phyloP scores from a whole-genome alignment of 1,139 yeast species.

The Hemisphaericaspora subhashii region DNA sequence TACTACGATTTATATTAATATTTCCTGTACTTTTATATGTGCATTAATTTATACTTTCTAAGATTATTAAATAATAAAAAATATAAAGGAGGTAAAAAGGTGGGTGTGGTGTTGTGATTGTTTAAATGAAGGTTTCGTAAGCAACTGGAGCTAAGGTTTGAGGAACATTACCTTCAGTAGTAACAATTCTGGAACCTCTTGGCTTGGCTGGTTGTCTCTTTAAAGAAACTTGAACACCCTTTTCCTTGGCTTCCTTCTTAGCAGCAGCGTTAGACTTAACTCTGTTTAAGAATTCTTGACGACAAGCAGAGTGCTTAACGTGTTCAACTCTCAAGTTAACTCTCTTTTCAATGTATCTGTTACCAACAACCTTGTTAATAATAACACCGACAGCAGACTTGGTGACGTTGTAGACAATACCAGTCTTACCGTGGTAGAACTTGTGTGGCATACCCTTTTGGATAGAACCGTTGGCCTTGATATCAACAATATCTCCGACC shows the following conservation, averaged over 20 bases:
- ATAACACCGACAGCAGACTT: conserved; percentile 98
- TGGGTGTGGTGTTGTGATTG: conserved; percentile 5
- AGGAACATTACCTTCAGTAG: conserved; percentile 79
- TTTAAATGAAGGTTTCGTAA: conserved; percentile 96
- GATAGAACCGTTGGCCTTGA: conserved; percentile 98
- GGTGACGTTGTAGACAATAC: conserved; percentile 98
- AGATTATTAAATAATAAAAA: conserved; percentile 7
- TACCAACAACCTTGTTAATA: conserved; percentile 96
- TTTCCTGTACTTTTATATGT: conserved; percentile 10
- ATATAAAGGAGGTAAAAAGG: conserved; percentile 10
- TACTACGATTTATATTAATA: background rate
- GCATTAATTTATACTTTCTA: conserved; percentile 15
- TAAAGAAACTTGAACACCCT: conserved; percentile 87
- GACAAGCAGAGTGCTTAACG: conserved; percentile 99
- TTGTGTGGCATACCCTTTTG: conserved; percentile 99
- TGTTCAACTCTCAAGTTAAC: conserved; percentile 98
- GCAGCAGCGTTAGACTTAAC: conserved; percentile 94
- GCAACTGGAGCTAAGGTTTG: conserved; percentile 99
- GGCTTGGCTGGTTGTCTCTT: conserved; percentile 99
- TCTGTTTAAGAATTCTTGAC: conserved; percentile 98
- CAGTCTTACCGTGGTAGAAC: conserved; percentile 99
- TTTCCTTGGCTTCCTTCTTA: conserved; percentile 92
- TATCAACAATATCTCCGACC: conserved; percentile 99
- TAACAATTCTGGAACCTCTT: conserved; percentile 85
- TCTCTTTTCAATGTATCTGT: conserved; percentile 99